phyloP scores from a whole-genome alignment of 176 grass and related monocot genomes.

The Eremochloa ophiuroides region DNA sequence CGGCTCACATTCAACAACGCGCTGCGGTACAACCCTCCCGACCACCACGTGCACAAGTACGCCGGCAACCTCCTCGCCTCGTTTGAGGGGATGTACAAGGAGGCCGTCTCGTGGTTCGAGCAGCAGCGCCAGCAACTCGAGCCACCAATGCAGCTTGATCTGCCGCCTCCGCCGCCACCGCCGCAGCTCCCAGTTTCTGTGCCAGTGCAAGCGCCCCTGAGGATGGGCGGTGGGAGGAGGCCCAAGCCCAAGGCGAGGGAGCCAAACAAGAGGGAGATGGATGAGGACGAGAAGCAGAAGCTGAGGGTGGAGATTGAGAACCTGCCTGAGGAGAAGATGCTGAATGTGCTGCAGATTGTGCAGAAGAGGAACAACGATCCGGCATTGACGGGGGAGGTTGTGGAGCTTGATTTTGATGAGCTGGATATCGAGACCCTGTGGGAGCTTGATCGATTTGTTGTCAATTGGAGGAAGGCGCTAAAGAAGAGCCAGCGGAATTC shows the following conservation, averaged over 20 bases:
- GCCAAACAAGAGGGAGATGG: slow-evolving; percentile 70
- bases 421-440: slow-evolving; percentile 86
- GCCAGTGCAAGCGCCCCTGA: slow-evolving; percentile 6
- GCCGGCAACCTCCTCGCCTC: slow-evolving; percentile 43
- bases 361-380: slow-evolving; percentile 71
- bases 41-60: slow-evolving; percentile 59
- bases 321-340: slow-evolving; percentile 66
- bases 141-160: neutral
- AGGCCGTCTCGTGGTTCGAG: slow-evolving; percentile 48
- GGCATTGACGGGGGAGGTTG: slow-evolving; percentile 46
- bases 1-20: slow-evolving; percentile 83
- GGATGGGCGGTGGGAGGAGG: slow-evolving; percentile 35
- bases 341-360: slow-evolving; percentile 68
- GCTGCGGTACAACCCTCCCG: slow-evolving; percentile 67
- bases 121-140: slow-evolving; percentile 29
- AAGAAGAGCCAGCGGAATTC: slow-evolving; percentile 40
- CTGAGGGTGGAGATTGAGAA: slow-evolving; percentile 56
- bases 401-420: slow-evolving; percentile 77
- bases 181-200: neutral
- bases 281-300: slow-evolving; percentile 61
- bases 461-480: slow-evolving; percentile 73
- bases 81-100: slow-evolving; percentile 56
- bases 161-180: neutral
- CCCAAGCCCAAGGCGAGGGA: slow-evolving; percentile 80
- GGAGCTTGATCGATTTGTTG: slow-evolving; percentile 87